A percentile compares a stretch with the other conserved stretches of the same genome.
These are phyloP conservation scores for Mrakia gelida DNA, from an alignment of 768 basidiomycete genomes.

Conservation along the genomic window DNA sequence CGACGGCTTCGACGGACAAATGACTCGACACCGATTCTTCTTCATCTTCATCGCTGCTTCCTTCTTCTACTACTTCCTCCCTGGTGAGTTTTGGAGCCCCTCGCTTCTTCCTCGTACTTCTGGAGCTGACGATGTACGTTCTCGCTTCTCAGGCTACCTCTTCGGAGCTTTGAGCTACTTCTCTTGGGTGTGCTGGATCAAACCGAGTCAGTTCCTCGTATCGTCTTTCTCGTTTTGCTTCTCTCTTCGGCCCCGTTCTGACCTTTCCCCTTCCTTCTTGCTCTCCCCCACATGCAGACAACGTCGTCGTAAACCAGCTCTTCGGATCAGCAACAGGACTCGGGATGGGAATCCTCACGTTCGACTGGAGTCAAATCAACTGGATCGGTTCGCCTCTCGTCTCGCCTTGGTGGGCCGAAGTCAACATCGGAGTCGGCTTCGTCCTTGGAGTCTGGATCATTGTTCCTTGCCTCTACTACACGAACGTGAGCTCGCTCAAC, in stretches of 20 bases:
- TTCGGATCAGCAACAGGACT: slow-evolving; percentile 79
- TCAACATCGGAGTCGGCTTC: slow-evolving; percentile 81
- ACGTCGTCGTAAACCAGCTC: slow-evolving; percentile 78
- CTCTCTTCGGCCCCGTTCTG: background rate
- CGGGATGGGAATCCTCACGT: slow-evolving; percentile 84
- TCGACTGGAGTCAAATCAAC: slow-evolving; percentile 82
- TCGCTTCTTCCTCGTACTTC: too few relatives aligned
- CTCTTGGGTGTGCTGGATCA: slow-evolving; percentile 88
- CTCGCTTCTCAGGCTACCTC: slow-evolving; percentile 55
- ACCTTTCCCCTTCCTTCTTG: slow-evolving; percentile 49
- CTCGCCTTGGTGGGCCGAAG: slow-evolving; percentile 96
- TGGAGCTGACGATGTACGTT: background rate
- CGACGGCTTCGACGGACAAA: slow-evolving; percentile 51
- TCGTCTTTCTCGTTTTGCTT: too few relatives aligned
- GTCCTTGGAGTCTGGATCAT: slow-evolving; percentile 89
- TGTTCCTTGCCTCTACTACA: slow-evolving; percentile 83
- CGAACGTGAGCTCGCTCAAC: slow-evolving; percentile 61
- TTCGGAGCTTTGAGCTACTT: slow-evolving; percentile 84
- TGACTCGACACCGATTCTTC: slow-evolving; percentile 79
- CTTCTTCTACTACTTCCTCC: slow-evolving; percentile 85
- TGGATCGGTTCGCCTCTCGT: slow-evolving; percentile 69
- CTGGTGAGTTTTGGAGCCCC: slow-evolving; percentile 46
- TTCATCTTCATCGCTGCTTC: slow-evolving; percentile 58
- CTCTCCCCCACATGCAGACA: slow-evolving; percentile 54
- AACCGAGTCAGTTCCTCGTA: slow-evolving; percentile 51